These are phyloP conservation scores for Hypocreales sp. DNA, from an alignment of 2,329 filamentous ascomycete genomes.

Conservation along the genomic window DNA sequence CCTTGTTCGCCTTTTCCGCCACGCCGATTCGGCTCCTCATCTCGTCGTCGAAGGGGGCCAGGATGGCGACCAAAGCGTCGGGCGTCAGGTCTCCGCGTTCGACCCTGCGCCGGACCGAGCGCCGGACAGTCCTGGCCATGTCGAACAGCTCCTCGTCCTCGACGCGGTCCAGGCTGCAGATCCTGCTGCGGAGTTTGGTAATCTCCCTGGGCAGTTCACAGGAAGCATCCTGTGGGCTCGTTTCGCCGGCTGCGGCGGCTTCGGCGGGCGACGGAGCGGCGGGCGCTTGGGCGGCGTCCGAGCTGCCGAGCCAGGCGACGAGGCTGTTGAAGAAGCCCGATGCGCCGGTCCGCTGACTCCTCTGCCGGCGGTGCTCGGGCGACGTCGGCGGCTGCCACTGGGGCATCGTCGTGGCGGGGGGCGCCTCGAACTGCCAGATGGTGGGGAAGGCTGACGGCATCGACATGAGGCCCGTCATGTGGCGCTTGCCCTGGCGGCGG, in stretches of 20 bases:
- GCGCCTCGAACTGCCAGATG: constrained; percentile 30
- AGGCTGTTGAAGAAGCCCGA: constrained; percentile 11
- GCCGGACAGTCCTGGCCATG: constrained; percentile 3
- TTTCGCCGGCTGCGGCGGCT: background rate
- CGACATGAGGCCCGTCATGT: constrained; percentile 34
- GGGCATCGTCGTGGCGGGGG: constrained; percentile 30
- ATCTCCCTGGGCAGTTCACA: too few relatives aligned
- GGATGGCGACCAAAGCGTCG: constrained; percentile 3
- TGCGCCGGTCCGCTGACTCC: constrained; percentile 6
- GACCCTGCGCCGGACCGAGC: constrained; percentile 5
- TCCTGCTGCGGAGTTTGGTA: constrained; percentile 4
- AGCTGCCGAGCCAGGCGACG: constrained; percentile 13
- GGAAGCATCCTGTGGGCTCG: too few relatives aligned
- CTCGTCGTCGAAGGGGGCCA: constrained; percentile 8
- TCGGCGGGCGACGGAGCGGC: constrained; percentile 5
- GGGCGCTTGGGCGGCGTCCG: constrained; percentile 8
- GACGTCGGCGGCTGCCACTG: constrained; percentile 34
- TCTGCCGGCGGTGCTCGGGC: constrained; percentile 10
- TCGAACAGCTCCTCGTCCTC: constrained; percentile 3
- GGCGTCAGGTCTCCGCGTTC: constrained; percentile 4
- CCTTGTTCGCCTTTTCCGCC: constrained; percentile 4
- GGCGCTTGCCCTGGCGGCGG: constrained; percentile 34
- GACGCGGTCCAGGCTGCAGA: constrained; percentile 1
- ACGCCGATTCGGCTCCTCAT: constrained; percentile 4
- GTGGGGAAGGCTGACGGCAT: constrained; percentile 19